Evolutionary conservation across 768 basidiomycete genomes (phyloP).

Genomic region (Hemileccinum impolitum): DNA sequence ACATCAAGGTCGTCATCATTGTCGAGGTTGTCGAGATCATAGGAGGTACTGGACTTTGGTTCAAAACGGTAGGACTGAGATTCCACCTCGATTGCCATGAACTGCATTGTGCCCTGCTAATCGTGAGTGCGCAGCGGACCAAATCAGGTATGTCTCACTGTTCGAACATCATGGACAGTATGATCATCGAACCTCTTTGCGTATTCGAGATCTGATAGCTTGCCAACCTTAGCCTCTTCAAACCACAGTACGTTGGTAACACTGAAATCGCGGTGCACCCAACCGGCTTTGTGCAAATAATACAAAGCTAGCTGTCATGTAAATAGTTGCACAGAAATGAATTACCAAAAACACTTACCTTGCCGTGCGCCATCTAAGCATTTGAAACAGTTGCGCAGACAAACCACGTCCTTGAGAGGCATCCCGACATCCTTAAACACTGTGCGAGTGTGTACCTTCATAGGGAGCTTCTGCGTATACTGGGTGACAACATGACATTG

Average conservation of each 20-base stretch:
- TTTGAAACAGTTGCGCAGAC: background rate
- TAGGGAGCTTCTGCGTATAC: background rate
- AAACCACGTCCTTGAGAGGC: background rate
- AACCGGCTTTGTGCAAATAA: conserved; percentile 4
- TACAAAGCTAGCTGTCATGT: background rate
- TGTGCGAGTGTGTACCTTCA: background rate
- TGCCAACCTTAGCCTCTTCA: background rate
- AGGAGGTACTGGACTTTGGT: no score
- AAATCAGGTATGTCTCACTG: conserved; percentile 1
- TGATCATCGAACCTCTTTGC: conserved; percentile 3
- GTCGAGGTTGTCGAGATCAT: no score
- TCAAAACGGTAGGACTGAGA: no score
- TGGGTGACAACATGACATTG: background rate
- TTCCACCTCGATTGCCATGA: conserved; percentile 15
- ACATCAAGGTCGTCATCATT: no score
- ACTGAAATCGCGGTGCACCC: conserved; percentile 9
- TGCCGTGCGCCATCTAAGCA: background rate
- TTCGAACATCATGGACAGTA: conserved; percentile 1
- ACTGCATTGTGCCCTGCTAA: conserved; percentile 9
- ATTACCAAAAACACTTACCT: background rate
- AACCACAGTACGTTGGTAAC: conserved; percentile 1
- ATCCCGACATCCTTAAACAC: background rate
- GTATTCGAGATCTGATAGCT: conserved; percentile 13
- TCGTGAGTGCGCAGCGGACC: background rate
- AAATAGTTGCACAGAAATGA: background rate